These are phyloP conservation scores for Crithidia bombi DNA, from an alignment of 208 protist species.

Conservation along the genomic window DNA sequence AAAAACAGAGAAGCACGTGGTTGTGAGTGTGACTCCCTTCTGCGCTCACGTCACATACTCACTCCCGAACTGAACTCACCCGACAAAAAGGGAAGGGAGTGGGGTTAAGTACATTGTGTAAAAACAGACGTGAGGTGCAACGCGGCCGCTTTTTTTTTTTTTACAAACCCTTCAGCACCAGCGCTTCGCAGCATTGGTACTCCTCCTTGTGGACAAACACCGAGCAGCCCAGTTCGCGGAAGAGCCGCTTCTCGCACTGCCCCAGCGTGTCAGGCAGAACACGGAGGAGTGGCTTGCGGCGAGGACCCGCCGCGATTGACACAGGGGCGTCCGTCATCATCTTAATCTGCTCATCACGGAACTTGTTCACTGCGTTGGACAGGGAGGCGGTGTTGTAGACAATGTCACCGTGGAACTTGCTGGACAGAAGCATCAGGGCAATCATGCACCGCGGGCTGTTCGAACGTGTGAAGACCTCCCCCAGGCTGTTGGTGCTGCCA, in stretches of 20 bases:
- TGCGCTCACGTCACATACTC: too few species aligned
- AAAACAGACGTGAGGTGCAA: background rate
- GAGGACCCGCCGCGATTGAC: background rate
- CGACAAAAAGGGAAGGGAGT: too few species aligned
- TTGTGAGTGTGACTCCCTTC: too few species aligned
- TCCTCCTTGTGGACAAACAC: constrained; percentile 37
- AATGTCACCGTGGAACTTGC: constrained; percentile 54
- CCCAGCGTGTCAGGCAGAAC: constrained; percentile 33
- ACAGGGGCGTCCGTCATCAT: background rate
- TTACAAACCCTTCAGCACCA: constrained; percentile 13
- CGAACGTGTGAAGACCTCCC: constrained; percentile 33
- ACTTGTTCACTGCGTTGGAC: constrained; percentile 28
- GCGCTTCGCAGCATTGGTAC: constrained; percentile 34
- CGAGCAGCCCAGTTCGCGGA: constrained; percentile 35
- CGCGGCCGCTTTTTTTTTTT: background rate
- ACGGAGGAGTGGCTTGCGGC: constrained; percentile 18
- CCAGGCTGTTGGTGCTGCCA: constrained; percentile 22
- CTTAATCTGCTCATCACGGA: constrained; percentile 25
- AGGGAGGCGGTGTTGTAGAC: constrained; percentile 48
- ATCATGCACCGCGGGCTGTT: constrained; percentile 40
- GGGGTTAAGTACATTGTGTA: too few species aligned
- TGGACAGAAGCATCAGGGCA: constrained; percentile 37
- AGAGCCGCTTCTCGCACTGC: constrained; percentile 47
- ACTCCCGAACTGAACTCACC: too few species aligned
- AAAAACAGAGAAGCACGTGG: background rate